Base-by-base conservation (phyloP, 805 yeast species). In the Nakazawaea ambrosiae region DNA sequence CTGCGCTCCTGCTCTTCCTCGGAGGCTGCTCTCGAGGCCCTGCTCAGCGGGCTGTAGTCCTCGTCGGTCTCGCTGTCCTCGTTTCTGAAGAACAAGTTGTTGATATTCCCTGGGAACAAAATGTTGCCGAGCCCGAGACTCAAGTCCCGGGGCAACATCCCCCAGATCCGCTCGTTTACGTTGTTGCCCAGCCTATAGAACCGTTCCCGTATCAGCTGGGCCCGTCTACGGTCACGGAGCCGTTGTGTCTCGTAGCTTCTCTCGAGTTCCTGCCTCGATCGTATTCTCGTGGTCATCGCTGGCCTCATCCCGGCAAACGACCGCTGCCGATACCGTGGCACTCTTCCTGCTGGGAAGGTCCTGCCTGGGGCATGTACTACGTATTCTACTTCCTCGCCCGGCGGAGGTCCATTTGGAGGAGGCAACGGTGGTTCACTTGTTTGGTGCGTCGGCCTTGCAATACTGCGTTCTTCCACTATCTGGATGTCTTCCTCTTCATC, bases 401-500 rank as follows among this genome's bases (percentile, higher is more conserved):
- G 26, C 14, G 20, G 27, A 8, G 31, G 36, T 2, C 18, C 22
- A 4, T 16, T 29, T 4, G 27, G 36, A 15, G 38, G 42, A 7
- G 35, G 34, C 20, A 18, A 28, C 18, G 27, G 30, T 4, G 27
- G 34, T 15, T 23, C 25, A 23, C 25, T 23, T 8, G 11, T 23
- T 8, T 8, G 25, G 10, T 23, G 10, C 25, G 8, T 11, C 25
- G 11, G n/a, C n/a, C n/a, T n/a, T 22, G 29, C 18, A 30, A 36
- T 29, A 4, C 16, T n/a, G 19, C 39, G 15, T 14, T 28, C 40
- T 11, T 28, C 36, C n/a, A 25, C 37, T 12, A 45, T 37, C 18
- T 45, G 41, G 16, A 45, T 31, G 3, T 40, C 45, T 33, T 41
- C 43, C 10, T 47, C 45, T 27, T 29, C 39, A 9, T 29, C 27